Conservation (phyloP, 176 grass and related monocot species). For the Aechmea fasciata region DNA sequence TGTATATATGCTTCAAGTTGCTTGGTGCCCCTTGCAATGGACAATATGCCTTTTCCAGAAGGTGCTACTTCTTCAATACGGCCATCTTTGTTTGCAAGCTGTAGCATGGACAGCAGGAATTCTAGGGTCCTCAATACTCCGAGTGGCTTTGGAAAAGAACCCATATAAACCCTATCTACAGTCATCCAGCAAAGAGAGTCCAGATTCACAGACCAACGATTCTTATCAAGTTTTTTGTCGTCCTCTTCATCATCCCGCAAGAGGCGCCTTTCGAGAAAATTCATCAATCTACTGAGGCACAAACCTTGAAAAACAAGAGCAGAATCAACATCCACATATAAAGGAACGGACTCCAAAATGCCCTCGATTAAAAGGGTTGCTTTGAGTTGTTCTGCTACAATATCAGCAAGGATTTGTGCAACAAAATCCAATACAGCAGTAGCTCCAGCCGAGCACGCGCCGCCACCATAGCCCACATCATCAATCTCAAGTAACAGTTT, state of each 20-base stretch:
- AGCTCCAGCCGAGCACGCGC: slow-evolving; percentile 88
- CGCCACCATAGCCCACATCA: slow-evolving; percentile 93
- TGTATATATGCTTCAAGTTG: slow-evolving; percentile 95
- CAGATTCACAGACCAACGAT: slow-evolving; percentile 83
- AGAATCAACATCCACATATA: slow-evolving; percentile 83
- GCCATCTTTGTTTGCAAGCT: slow-evolving; percentile 94
- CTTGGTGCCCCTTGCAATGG: slow-evolving; percentile 73
- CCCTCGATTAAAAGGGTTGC: slow-evolving; percentile 74
- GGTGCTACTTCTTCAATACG: slow-evolving; percentile 83
- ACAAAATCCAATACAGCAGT: slow-evolving; percentile 96
- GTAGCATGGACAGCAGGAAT: slow-evolving; percentile 94
- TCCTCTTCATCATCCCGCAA: slow-evolving; percentile 94
- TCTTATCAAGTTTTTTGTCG: slow-evolving; percentile 87
- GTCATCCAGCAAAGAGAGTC: slow-evolving; percentile 95
- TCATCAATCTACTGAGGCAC: slow-evolving; percentile 97
- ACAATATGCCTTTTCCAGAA: slow-evolving; percentile 87
- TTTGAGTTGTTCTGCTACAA: slow-evolving; percentile 80
- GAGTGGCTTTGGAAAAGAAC: slow-evolving; percentile 85
- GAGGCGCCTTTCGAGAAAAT: slow-evolving; percentile 92
- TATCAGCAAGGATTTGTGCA: slow-evolving; percentile 92
- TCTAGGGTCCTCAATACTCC: slow-evolving; percentile 73
- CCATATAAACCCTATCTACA: slow-evolving; percentile 93
- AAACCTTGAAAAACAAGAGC: slow-evolving; percentile 90
- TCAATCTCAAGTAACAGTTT: slow-evolving; percentile 86
- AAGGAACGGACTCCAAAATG: slow-evolving; percentile 75